Percentiles rank a stretch among this genome's conserved stretches.
Conservation (phyloP, 257 asterid species). For the Solanum verrucosum region DNA sequence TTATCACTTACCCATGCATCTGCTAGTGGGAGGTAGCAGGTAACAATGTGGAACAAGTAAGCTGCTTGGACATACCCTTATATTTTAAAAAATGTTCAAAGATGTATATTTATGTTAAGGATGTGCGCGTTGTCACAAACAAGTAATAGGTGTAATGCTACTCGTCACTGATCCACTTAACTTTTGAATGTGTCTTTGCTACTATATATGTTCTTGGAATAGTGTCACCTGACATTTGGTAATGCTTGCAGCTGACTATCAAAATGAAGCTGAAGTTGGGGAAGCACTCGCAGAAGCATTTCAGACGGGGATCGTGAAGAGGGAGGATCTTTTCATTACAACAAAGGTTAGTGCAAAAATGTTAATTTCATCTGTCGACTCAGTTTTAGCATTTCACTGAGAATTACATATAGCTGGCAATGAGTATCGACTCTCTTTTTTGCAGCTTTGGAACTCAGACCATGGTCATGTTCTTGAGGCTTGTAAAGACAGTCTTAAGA, state of each 20-base stretch:
- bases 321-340: conserved; percentile 60
- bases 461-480: conserved; percentile 66
- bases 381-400: not conserved
- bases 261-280: conserved; percentile 61
- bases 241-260: conserved; percentile 46
- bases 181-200: not conserved
- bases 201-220: not conserved
- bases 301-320: conserved; percentile 36
- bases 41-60: not conserved
- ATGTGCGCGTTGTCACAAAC: not conserved
- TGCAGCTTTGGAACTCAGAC: conserved; percentile 67
- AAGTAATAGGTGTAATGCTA: not conserved
- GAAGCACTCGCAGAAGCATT: conserved; percentile 56
- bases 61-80: not conserved
- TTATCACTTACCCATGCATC: not conserved
- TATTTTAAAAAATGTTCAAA: not conserved
- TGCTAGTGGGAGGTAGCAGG: not conserved
- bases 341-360: conserved; percentile 35
- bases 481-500: conserved; percentile 54
- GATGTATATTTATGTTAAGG: not conserved
- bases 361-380: not conserved
- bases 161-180: not conserved
- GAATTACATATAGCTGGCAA: not conserved
- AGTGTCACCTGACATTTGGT: not conserved
- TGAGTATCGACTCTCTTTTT: not conserved